Evolutionary conservation across 192 early-diverging fungal genomes (phyloP), one percentile per base, ranked within the genome.

Genomic region (Cetraspora pellucida): DNA sequence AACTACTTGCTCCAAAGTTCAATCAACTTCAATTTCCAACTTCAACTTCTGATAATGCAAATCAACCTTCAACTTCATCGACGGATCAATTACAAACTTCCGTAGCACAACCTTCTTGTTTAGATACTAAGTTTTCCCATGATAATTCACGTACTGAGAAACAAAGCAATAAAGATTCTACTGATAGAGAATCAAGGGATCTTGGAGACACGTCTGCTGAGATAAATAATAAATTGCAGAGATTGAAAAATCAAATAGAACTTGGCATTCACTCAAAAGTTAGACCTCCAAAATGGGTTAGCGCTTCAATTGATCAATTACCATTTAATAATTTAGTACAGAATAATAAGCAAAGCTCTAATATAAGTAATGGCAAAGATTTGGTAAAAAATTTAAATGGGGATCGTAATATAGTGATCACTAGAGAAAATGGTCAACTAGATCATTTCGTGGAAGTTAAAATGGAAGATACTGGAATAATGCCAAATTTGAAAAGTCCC

Each of bases 241-340:
- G 14, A 17, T 27, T 69, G n/a, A 69, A 46, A 46, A 43, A 69
- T 13, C 28, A 69, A 37, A 69, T 69, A 43, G 44, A 69, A 10
- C 30, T n/a, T 2, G 66, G 66, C 23, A 25, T 69, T 25, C 66
- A 69, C 23, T 43, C 66, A 2, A 69, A 1, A 8, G 44, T 69
- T 47, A 69, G 46, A 49, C 66, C 64, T n/a, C 37, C 44, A 16
- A 69, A 14, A 69, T 1, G 19, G 55, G 19, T n/a, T 58, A 37
- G 37, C 19, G 2, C 25, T 61, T 16, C 28, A 69, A 69, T 47
- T 23, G 37, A 17, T 21, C 23, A 49, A 27, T 67, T 44, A 0
- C 64, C 37, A 37, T 37, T 37, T 37, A 37, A 37, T 37, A 37
- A 37, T 37, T 37, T 37, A 37, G 37, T 37, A 37, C 37, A 37